Conservation (phyloP, 352 stramenopile genomes). For the Pythium aristosporum region DNA sequence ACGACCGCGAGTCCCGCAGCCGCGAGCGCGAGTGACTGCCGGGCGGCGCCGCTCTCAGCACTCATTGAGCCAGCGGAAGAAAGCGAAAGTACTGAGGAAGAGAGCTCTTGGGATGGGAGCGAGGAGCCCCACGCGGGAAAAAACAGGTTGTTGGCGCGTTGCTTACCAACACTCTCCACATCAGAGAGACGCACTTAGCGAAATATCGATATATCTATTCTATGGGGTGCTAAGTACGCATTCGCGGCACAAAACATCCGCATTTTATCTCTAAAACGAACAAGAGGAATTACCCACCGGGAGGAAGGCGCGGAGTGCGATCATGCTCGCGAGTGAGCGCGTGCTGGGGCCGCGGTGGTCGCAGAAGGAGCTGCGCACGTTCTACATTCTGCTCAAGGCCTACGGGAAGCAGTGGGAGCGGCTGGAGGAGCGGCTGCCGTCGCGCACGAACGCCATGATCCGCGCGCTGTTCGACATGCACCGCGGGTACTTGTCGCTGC, state of each 20-base stretch:
- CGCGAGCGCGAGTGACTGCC: slow-evolving; percentile 10
- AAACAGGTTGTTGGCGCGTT: no score
- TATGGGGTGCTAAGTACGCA: no score
- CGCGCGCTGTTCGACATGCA: slow-evolving; percentile 66
- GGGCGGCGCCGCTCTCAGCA: slow-evolving; percentile 3
- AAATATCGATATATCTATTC: no score
- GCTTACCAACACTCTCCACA: not conserved
- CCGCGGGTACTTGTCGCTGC: slow-evolving; percentile 61
- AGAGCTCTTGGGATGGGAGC: no score
- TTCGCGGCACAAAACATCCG: no score
- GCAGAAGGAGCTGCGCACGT: slow-evolving; percentile 59
- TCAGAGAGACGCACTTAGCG: no score
- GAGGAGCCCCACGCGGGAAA: no score
- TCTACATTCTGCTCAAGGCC: slow-evolving; percentile 63
- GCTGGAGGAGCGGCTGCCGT: slow-evolving; percentile 47
- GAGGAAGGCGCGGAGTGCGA: not conserved
- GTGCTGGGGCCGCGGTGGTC: slow-evolving; percentile 55
- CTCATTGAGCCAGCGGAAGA: slow-evolving; percentile 1
- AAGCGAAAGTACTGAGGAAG: not conserved
- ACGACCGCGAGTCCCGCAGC: slow-evolving; percentile 17
- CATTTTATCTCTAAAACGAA: no score
- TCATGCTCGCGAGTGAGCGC: slow-evolving; percentile 17
- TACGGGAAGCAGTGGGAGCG: slow-evolving; percentile 50
- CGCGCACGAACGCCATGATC: slow-evolving; percentile 57
- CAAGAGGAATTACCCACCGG: no score